These are phyloP conservation scores for Vitis hybrid DNA, from an alignment of 177 flowering plant species.

Conservation along the genomic window DNA sequence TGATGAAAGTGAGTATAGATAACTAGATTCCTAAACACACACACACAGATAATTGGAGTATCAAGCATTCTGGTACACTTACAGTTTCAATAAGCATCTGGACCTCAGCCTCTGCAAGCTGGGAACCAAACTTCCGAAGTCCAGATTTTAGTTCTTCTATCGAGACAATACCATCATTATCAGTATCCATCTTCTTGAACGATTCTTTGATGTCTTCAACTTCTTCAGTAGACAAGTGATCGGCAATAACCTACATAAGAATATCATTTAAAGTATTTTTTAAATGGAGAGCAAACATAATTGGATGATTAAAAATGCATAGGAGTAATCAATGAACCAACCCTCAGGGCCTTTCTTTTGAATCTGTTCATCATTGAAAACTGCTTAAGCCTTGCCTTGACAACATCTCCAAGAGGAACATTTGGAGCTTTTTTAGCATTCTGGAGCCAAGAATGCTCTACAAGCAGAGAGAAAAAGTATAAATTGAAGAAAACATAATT, in stretches of 20 bases:
- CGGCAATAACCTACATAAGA: constrained; percentile 78
- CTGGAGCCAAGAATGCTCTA: constrained; percentile 95
- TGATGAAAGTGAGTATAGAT: constrained; percentile 3
- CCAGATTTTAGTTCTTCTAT: constrained; percentile 80
- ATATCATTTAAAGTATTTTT: not conserved
- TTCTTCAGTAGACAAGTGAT: constrained; percentile 81
- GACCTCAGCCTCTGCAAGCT: constrained; percentile 80
- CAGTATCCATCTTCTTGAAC: constrained; percentile 81
- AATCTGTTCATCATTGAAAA: constrained; percentile 97
- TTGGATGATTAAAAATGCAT: not conserved
- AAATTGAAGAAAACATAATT: constrained; percentile 3
- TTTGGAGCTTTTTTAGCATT: constrained; percentile 95
- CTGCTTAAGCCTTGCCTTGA: constrained; percentile 91
- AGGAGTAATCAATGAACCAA: constrained; percentile 31
- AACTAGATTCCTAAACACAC: not conserved
- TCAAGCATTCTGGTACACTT: constrained; percentile 23
- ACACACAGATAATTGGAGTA: not conserved
- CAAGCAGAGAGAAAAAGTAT: constrained; percentile 5
- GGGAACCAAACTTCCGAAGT: constrained; percentile 61
- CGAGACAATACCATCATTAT: constrained; percentile 77
- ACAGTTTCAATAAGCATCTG: constrained; percentile 91
- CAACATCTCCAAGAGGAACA: constrained; percentile 95
- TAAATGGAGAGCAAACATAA: not conserved
- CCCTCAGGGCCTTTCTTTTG: constrained; percentile 92
- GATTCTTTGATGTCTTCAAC: constrained; percentile 83